These are phyloP conservation scores for Annulohypoxylon stygium DNA, from an alignment of 495 filamentous ascomycete species.

Conservation along the genomic window DNA sequence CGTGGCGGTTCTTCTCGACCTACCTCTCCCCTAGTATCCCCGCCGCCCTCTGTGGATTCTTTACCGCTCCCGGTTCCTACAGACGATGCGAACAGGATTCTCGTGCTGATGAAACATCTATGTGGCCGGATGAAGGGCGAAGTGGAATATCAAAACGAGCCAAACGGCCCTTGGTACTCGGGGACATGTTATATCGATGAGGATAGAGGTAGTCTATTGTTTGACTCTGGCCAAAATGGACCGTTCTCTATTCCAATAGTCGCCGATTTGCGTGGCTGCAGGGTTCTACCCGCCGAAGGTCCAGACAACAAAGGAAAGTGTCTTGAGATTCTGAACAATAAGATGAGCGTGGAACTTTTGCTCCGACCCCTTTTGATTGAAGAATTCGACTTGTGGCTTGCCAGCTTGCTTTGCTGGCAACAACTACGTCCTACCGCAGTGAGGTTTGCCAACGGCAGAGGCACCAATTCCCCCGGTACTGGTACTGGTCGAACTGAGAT, in stretches of 20 bases:
- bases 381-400: slow-evolving; percentile 92
- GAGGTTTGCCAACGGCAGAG: slow-evolving; percentile 48
- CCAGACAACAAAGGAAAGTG: slow-evolving; percentile 75
- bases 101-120: slow-evolving; percentile 75
- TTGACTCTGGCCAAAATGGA: slow-evolving; percentile 67
- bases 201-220: slow-evolving; percentile 72
- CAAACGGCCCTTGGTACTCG: slow-evolving; percentile 67
- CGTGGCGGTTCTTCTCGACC: slow-evolving; percentile 60
- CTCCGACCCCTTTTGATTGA: slow-evolving; percentile 78
- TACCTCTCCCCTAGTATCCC: slow-evolving; percentile 61
- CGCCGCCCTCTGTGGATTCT: slow-evolving; percentile 65
- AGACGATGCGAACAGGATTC: slow-evolving; percentile 71
- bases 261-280: slow-evolving; percentile 87
- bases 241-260: slow-evolving; percentile 68
- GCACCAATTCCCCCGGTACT: slow-evolving; percentile 39
- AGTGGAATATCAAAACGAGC: slow-evolving; percentile 72
- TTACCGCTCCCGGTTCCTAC: slow-evolving; percentile 69
- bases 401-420: slow-evolving; percentile 94
- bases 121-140: slow-evolving; percentile 78
- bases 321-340: slow-evolving; percentile 81
- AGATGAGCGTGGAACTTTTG: slow-evolving; percentile 76
- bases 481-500: slow-evolving; percentile 58
- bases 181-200: slow-evolving; percentile 77
- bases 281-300: slow-evolving; percentile 76
- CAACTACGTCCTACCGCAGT: slow-evolving; percentile 74